Evolutionary conservation across 2,329 filamentous ascomycete species (phyloP).

Genomic region (Mycogone perniciosa): DNA sequence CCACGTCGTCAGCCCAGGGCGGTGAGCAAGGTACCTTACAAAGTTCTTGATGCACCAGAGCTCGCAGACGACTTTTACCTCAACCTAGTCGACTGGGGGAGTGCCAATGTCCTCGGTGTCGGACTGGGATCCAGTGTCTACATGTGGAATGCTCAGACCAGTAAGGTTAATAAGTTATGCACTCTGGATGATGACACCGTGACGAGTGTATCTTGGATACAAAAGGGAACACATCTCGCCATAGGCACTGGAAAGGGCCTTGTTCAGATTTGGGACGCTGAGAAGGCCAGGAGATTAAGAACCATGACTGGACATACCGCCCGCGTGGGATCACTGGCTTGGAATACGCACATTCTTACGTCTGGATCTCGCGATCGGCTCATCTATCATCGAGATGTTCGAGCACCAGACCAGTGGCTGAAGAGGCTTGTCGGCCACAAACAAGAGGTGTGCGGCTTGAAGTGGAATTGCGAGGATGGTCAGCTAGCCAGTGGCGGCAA

Average conservation of each 20-base stretch:
- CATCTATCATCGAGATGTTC: conserved; percentile 93
- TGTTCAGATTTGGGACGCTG: conserved; percentile 96
- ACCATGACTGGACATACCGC: conserved; percentile 97
- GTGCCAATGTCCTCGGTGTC: conserved; percentile 87
- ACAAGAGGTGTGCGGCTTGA: conserved; percentile 93
- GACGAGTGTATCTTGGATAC: conserved; percentile 97
- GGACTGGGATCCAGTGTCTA: conserved; percentile 91
- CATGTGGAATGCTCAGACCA: conserved; percentile 94
- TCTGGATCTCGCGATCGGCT: conserved; percentile 89
- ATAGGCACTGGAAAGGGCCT: conserved; percentile 92
- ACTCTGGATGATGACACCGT: conserved; percentile 89
- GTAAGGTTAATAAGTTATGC: conserved; percentile 88
- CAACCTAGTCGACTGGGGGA: conserved; percentile 96
- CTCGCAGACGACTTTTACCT: conserved; percentile 96
- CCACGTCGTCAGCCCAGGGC: conserved; percentile 82
- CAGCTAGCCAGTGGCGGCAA: conserved; percentile 95
- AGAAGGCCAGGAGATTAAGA: conserved; percentile 73
- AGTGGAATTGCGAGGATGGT: conserved; percentile 94
- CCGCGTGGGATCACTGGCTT: conserved; percentile 86
- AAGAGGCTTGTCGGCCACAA: conserved; percentile 88
- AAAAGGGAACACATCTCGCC: conserved; percentile 90
- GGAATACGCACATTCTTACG: conserved; percentile 96
- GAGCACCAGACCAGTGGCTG: conserved; percentile 84
- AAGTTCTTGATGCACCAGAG: conserved; percentile 93
- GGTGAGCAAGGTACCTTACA: conserved; percentile 95